Conservation (phyloP, 2,329 filamentous ascomycete species). For the Diaporthe helianthi region DNA sequence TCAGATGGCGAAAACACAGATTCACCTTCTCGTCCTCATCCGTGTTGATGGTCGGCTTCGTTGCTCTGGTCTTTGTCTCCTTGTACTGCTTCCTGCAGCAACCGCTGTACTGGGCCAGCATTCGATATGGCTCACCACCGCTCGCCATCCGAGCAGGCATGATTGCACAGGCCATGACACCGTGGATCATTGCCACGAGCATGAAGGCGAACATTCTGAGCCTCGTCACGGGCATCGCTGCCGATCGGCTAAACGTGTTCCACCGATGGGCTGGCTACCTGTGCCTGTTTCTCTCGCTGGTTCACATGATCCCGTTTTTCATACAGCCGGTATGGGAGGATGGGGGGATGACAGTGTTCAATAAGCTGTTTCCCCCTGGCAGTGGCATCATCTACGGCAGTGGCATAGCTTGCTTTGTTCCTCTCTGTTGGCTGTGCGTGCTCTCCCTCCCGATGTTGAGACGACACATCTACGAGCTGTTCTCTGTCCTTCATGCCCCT, state of each 20-base stretch:
- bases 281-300: slow-evolving; percentile 79
- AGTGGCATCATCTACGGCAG: slow-evolving; percentile 82
- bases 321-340: slow-evolving; percentile 87
- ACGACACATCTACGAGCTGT: slow-evolving; percentile 82
- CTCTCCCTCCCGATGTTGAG: slow-evolving; percentile 84
- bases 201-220: slow-evolving; percentile 91
- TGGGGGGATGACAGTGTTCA: slow-evolving; percentile 73
- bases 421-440: slow-evolving; percentile 81
- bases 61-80: slow-evolving; percentile 74
- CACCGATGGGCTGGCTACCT: slow-evolving; percentile 93
- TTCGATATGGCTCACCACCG: slow-evolving; percentile 85
- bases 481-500: slow-evolving; percentile 82
- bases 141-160: slow-evolving; percentile 87
- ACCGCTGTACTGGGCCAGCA: slow-evolving; percentile 88
- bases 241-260: slow-evolving; percentile 89
- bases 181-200: slow-evolving; percentile 89
- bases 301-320: slow-evolving; percentile 91
- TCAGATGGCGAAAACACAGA: slow-evolving; percentile 71
- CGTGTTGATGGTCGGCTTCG: slow-evolving; percentile 70
- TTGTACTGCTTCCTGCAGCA: slow-evolving; percentile 88
- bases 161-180: slow-evolving; percentile 89
- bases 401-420: slow-evolving; percentile 81
- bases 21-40: slow-evolving; percentile 83
- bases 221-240: slow-evolving; percentile 86
- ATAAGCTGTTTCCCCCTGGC: slow-evolving; percentile 69